Conservation (phyloP, 148 eudicot species). For the Rhododendron ferrugineum region DNA sequence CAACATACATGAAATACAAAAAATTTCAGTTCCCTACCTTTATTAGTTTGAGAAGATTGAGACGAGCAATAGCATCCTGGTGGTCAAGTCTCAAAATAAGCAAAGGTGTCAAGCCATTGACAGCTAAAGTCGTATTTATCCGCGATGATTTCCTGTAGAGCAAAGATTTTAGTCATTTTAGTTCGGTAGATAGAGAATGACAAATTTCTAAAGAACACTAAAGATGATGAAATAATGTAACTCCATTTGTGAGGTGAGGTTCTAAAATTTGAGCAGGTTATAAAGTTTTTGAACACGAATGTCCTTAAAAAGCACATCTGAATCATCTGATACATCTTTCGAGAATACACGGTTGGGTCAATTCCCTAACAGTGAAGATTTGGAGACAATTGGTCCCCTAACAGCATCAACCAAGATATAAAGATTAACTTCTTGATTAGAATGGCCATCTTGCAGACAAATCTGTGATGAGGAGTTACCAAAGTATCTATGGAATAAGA, state of each 20-base stretch:
- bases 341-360: neutral
- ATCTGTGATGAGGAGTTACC: neutral
- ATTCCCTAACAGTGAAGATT: neutral
- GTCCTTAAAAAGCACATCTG: neutral
- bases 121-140: slow-evolving; percentile 89
- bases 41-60: slow-evolving; percentile 85
- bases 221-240: neutral
- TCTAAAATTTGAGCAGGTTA: neutral
- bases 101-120: slow-evolving; percentile 88
- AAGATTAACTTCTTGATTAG: neutral
- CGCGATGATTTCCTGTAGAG: slow-evolving; percentile 86
- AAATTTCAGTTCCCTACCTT: slow-evolving; percentile 46
- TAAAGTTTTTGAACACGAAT: neutral
- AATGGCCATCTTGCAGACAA: neutral
- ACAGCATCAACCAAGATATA: neutral
- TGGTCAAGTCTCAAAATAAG: slow-evolving; percentile 91
- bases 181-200: neutral
- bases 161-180: neutral
- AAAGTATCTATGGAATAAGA: neutral
- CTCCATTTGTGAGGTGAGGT: neutral
- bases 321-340: too few relatives aligned
- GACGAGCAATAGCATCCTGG: slow-evolving; percentile 98
- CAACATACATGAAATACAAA: neutral
- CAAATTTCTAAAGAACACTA: neutral
- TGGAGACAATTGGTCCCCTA: neutral